These are phyloP conservation scores for Dissophora globulifera DNA, from an alignment of 192 early-diverging fungal genomes.

Conservation along the genomic window DNA sequence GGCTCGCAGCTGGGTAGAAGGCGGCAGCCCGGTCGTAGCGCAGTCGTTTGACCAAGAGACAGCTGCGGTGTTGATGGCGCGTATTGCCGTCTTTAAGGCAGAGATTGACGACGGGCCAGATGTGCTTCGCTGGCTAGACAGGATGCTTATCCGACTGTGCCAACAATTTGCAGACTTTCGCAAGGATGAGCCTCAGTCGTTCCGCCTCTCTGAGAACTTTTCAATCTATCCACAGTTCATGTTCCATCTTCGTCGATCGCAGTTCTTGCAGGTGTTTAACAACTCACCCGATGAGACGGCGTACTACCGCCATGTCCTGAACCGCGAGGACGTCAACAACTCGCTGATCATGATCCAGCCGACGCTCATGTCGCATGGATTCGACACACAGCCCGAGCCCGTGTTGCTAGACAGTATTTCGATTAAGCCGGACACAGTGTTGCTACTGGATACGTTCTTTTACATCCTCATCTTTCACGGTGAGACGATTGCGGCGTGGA, in stretches of 20 bases:
- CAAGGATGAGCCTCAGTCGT: constrained; percentile 93
- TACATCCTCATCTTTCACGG: constrained; percentile 99
- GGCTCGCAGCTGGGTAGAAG: constrained; percentile 87
- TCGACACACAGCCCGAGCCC: constrained; percentile 88
- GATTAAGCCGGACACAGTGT: constrained; percentile 91
- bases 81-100: constrained; percentile 96
- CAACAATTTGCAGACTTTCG: constrained; percentile 97
- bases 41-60: constrained; percentile 98
- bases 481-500: constrained; percentile 96
- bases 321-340: constrained; percentile 95
- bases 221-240: constrained; percentile 99
- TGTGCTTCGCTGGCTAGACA: constrained; percentile 96
- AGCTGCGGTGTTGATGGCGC: constrained; percentile 95
- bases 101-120: constrained; percentile 98
- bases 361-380: constrained; percentile 91
- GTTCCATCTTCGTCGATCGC: constrained; percentile 96
- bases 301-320: constrained; percentile 90
- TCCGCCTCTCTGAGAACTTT: constrained; percentile 92
- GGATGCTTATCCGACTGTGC: constrained; percentile 98
- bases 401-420: constrained; percentile 98
- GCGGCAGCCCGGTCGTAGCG: constrained; percentile 83
- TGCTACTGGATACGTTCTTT: constrained; percentile 98
- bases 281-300: constrained; percentile 99
- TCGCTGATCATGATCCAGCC: constrained; percentile 99
- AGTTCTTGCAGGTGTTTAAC: constrained; percentile 99